Evolutionary conservation across 345 rosid genomes (phyloP), one percentile per base, ranked within the genome.

Genomic region (Corchorus capsularis): DNA sequence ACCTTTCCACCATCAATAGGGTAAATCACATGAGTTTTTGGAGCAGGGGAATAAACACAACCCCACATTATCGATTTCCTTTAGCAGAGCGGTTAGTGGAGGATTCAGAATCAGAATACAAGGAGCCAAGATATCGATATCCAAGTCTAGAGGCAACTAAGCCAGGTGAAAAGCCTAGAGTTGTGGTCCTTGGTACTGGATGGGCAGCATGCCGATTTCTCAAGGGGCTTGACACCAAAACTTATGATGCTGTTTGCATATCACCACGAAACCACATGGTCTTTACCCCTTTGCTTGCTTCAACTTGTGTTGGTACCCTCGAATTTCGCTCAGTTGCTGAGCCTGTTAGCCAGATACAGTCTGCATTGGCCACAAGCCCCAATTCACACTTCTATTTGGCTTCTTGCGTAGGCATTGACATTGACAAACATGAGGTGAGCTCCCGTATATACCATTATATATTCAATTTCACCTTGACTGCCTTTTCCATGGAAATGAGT

Each of bases 251-350:
- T 69, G 96, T 87, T 78, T 92, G 96, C 77, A 77, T 92, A n/a
- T 89, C 96, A 20, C 94, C 94, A 1, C 82, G 96, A 82, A 92
- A 92, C 77, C 96, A 92, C 89, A 89, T 92, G 96, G 96, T 92
- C 16, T 90, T 90, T 81, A 92, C 94, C 41, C 93, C 93, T 79
- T 79, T 91, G 80, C 95, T 91, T 43, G 93, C 95, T 77, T 89
- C 95, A 39, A 91, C 95, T 59, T 88, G 91, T 77, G 91, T 90
- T 54, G 89, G 93, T 45, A 96, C 99, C 19, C 89, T 93, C 34
- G 99, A 93, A 78, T 96, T 96, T 72, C 88, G 98, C 60, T 92
- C 97, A 0, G 96, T 93, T 19, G 94, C 92, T 16, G 99, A 96
- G 68, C 97, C 98, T 27, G 91, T 96, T 57, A 85, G 84, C 63